phyloP scores from a whole-genome alignment of 805 yeast genomes.

The Myxozyma mucilagina region DNA sequence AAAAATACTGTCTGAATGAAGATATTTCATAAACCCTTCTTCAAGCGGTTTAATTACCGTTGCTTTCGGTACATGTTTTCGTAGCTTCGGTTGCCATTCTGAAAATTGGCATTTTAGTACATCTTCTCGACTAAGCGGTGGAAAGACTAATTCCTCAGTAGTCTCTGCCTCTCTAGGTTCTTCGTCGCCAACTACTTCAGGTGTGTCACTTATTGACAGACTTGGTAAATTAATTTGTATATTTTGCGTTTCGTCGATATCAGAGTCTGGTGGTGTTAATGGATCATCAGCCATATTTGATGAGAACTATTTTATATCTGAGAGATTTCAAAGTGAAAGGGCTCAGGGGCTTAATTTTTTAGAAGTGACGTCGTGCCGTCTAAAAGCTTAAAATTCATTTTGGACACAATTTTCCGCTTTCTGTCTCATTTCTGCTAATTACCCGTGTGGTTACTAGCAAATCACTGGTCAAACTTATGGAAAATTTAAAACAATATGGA shows the following conservation, averaged over 20 bases:
- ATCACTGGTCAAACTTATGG: too few relatives aligned
- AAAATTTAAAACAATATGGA: too few relatives aligned
- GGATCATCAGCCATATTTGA: neutral
- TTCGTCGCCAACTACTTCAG: too few relatives aligned
- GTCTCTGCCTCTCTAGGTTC: neutral
- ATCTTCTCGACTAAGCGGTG: slow-evolving; percentile 39
- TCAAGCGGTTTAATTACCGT: slow-evolving; percentile 61
- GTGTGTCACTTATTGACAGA: neutral
- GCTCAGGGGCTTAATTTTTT: too few relatives aligned
- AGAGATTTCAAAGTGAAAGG: too few relatives aligned
- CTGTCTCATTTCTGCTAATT: too few relatives aligned
- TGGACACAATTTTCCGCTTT: too few relatives aligned
- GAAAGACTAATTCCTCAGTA: slow-evolving; percentile 22
- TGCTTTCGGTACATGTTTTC: slow-evolving; percentile 51
- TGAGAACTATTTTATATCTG: too few relatives aligned
- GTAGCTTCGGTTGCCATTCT: slow-evolving; percentile 59
- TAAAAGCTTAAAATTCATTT: too few relatives aligned
- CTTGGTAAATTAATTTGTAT: neutral
- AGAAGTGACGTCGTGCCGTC: too few relatives aligned
- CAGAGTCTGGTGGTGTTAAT: slow-evolving; percentile 4
- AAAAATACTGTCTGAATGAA: slow-evolving; percentile 66
- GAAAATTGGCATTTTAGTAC: slow-evolving; percentile 38
- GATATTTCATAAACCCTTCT: slow-evolving; percentile 55
- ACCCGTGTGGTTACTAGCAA: too few relatives aligned
- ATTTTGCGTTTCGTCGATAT: neutral